A percentile compares a stretch with the other conserved stretches of the same genome.
Evolutionary conservation across 345 rosid species (phyloP).

Genomic region (Acer negundo): DNA sequence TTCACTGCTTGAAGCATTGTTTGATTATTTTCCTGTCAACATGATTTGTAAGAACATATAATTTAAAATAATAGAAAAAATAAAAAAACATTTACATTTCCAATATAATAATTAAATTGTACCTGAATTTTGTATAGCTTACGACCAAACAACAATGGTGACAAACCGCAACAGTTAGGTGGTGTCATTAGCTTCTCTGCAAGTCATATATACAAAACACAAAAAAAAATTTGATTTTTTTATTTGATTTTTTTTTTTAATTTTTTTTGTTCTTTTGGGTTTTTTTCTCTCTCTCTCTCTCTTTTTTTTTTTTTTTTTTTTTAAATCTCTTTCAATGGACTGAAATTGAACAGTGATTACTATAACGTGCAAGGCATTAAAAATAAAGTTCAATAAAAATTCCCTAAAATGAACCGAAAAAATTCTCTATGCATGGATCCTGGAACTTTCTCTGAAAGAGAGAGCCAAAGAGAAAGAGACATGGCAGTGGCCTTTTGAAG

Average conservation of each 20-base stretch:
- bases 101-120: background rate
- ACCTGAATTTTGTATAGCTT: conserved; percentile 50
- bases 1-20: conserved; percentile 33
- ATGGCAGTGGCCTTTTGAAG: conserved; percentile 31
- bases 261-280: background rate
- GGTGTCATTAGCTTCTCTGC: conserved; percentile 38
- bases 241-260: background rate
- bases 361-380: too few relatives aligned
- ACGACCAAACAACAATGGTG: conserved; percentile 46
- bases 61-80: background rate
- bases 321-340: background rate
- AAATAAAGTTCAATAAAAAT: too few relatives aligned
- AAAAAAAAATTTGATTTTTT: too few relatives aligned
- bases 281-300: too few relatives aligned
- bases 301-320: too few relatives aligned
- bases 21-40: background rate
- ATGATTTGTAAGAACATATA: background rate
- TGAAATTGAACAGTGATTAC: too few relatives aligned
- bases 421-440: background rate
- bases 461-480: conserved; percentile 39
- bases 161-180: conserved; percentile 41
- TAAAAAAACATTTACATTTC: background rate
- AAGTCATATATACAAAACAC: conserved; percentile 18
- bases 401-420: background rate
- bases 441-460: conserved; percentile 56